Base-by-base conservation (phyloP, 2,329 filamentous ascomycete genomes). In the Penicillium sp. region DNA sequence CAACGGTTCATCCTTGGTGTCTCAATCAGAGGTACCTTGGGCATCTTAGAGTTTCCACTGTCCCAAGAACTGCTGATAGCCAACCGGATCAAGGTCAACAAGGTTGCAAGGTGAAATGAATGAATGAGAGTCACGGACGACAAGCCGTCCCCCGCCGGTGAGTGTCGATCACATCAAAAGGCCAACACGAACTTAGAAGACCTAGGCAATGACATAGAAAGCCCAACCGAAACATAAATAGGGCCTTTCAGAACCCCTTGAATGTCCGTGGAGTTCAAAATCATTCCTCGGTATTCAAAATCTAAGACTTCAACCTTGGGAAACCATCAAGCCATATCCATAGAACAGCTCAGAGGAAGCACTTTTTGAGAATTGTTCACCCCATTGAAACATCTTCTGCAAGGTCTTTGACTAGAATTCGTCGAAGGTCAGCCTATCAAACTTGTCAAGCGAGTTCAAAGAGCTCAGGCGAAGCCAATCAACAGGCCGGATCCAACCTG, bases 151-250 rank as follows among this genome's bases (percentile, higher is more conserved):
- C 54, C 56, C 55, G 55, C 56, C 60, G 57, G 57, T 55, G 54
- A 57, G 51, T 47, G 56, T 62, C 58, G 61, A 67, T 67, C 63
- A 59, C 56, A 59, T 56, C 59, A 56, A 51, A 52, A 50, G 51
- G 52, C 57, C 55, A 55, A 53, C 48, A 53, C 47, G 51, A 55
- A 52, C 40, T 55, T 49, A 38, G 50, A 50, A 58, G 42, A 56
- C 42, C 55, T 50, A 44, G 44, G 47, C 42, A 39, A 51, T 59
- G 48, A 51, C 50, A 62, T 64, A 43, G 52, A 54, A 59, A 54
- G 52, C 48, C 59, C 49, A 48, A 53, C 51, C 59, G 46, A 65
- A 66, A 65, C 67, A 71, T 70, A 71, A 71, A 71, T 70, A 71
- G 58, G 57, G 42, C 54, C 38, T 51, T 54, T 50, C 43, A 50